Conservation (phyloP, 2,329 filamentous ascomycete species). For the Calonectria pteridis region DNA sequence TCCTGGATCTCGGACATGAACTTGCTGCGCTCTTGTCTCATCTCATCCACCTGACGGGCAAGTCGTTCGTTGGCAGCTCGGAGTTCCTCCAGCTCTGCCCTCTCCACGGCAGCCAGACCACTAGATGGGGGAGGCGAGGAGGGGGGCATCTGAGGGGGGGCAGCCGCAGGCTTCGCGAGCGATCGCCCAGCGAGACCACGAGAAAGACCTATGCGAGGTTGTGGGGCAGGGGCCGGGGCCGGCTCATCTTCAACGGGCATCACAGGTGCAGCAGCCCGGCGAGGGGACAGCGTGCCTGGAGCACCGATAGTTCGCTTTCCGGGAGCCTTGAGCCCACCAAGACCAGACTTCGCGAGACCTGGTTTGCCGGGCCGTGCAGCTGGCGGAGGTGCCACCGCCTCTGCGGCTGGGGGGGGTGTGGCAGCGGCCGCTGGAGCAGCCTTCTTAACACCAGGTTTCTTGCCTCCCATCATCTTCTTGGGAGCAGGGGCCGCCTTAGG, state of each 20-base stretch:
- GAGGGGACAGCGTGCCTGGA: slow-evolving; percentile 65
- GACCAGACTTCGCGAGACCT: slow-evolving; percentile 67
- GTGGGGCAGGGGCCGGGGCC: slow-evolving; percentile 68
- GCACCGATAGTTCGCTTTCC: slow-evolving; percentile 66
- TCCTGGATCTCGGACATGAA: slow-evolving; percentile 91
- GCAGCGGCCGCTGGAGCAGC: slow-evolving; percentile 56
- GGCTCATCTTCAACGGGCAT: slow-evolving; percentile 70
- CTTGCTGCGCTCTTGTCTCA: slow-evolving; percentile 84
- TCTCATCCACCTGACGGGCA: slow-evolving; percentile 80
- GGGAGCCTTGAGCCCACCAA: slow-evolving; percentile 71
- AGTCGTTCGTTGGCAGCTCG: slow-evolving; percentile 86
- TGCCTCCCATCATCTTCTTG: slow-evolving; percentile 61
- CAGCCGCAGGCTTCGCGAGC: slow-evolving; percentile 78
- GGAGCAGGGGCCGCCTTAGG: slow-evolving; percentile 61
- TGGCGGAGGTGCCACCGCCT: slow-evolving; percentile 70
- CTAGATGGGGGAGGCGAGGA: slow-evolving; percentile 71
- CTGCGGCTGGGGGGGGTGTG: slow-evolving; percentile 59
- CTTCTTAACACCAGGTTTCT: slow-evolving; percentile 60
- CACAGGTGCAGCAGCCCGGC: slow-evolving; percentile 62
- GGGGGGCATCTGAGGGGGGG: slow-evolving; percentile 62
- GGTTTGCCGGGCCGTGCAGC: slow-evolving; percentile 61
- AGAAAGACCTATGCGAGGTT: slow-evolving; percentile 75
- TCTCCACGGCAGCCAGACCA: slow-evolving; percentile 82
- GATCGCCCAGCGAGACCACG: slow-evolving; percentile 88
- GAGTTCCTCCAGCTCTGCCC: slow-evolving; percentile 92